Base-by-base conservation (phyloP, 768 basidiomycete species). In the Mrakia hoshinonis region DNA sequence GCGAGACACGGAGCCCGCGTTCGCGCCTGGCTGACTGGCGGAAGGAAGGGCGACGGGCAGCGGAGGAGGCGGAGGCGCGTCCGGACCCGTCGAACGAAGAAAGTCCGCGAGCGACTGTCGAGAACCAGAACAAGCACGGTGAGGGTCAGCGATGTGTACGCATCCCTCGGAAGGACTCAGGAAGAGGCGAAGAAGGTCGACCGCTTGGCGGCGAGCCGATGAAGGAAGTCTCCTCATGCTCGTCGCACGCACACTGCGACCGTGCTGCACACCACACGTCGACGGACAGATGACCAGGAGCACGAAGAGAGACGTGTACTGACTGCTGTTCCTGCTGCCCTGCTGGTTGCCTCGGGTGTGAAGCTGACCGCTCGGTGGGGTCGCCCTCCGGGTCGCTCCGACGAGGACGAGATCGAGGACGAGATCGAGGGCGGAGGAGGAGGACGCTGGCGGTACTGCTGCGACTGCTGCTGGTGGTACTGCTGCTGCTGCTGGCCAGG, bases 31-130 rank as follows among this genome's bases (percentile, higher is more conserved):
- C 13, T 55, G n/a, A 31, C 20, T 4, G 54, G 6, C 34, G 54
- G 29, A 31, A 26, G 54, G 54, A 31, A 31, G 54, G 13, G 54
- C 13, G 34, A 31, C 51, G 6, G 51, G 51, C 10, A 52, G 11
- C 2, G 29, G 10, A 26, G 54, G 15, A 31, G 20, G 11, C 13
- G 54, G 54, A 55, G 29, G 24, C 18, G 54, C 13, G 26, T 55
- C 29, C 1, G 54, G 54, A 55, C 54, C 54, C 3, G 54, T 55
- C 15, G 54, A 55, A 4, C 54, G 54, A 55, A 55, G 54, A 31
- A 55, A 55, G 54, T 55, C 54, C 20, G 54, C 54, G 54, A 55
- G 54, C 15, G 54, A 55, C 54, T 55, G 54, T 31, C 34, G 26
- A 31, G 54, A 29, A 31, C 29, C 26, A 34, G 54, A 31, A 4